phyloP scores from a whole-genome alignment of 1,284 basidiomycete genomes.

The Marasmius oreades region DNA sequence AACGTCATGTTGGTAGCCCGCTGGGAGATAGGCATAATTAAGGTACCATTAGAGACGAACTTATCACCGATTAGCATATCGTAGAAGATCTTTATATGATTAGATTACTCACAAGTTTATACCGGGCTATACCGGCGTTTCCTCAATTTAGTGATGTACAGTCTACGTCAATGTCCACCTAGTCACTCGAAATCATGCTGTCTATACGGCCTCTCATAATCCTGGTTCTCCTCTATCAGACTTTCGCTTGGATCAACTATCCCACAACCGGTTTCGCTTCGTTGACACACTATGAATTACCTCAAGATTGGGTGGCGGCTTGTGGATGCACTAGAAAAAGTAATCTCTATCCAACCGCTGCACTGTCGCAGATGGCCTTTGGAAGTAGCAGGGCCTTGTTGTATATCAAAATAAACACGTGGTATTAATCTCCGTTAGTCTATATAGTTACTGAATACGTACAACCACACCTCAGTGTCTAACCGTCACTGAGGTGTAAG shows the following conservation, averaged over 20 bases:
- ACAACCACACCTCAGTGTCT: too few species aligned
- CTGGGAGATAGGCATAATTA: too few species aligned
- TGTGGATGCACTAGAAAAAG: conserved; percentile 66
- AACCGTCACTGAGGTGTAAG: too few species aligned
- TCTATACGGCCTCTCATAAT: conserved; percentile 8
- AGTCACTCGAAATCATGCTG: conserved; percentile 1
- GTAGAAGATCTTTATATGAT: too few species aligned
- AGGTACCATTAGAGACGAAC: too few species aligned
- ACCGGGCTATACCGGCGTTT: too few species aligned
- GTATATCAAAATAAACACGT: conserved; percentile 34
- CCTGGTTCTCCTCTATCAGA: conserved; percentile 11
- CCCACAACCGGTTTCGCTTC: conserved; percentile 50
- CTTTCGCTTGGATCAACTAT: conserved; percentile 55
- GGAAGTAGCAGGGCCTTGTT: conserved; percentile 72
- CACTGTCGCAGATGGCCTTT: conserved; percentile 72
- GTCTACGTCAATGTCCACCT: background rate
- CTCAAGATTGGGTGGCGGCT: conserved; percentile 45
- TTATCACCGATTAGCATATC: too few species aligned
- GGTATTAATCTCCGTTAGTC: too few species aligned
- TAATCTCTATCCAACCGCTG: conserved; percentile 73
- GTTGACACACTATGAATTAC: conserved; percentile 63
- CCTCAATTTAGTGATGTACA: background rate
- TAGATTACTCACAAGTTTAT: too few species aligned
- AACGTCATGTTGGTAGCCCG: too few species aligned
- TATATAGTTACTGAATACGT: too few species aligned